phyloP scores from a whole-genome alignment of 768 basidiomycete species.

The Mycena alexandri region DNA sequence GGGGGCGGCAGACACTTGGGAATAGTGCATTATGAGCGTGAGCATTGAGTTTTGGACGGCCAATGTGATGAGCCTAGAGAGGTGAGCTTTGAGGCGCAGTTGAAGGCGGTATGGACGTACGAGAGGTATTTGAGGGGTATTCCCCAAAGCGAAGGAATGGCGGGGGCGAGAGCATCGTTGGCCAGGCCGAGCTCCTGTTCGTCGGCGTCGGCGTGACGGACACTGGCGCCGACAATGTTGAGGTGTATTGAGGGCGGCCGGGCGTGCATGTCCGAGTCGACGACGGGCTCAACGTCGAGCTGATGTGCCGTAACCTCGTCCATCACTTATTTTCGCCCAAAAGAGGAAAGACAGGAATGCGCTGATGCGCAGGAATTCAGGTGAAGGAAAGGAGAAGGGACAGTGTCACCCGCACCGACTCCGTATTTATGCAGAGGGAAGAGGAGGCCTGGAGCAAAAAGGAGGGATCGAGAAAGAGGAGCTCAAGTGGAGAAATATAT shows the following conservation, averaged over 20 bases:
- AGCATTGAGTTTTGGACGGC: slow-evolving; percentile 93
- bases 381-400: too few species aligned
- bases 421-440: too few species aligned
- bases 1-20: slow-evolving; percentile 83
- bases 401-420: too few species aligned
- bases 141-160: slow-evolving; percentile 72
- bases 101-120: slow-evolving; percentile 56
- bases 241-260: slow-evolving; percentile 45
- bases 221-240: slow-evolving; percentile 45
- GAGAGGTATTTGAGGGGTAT: slow-evolving; percentile 86
- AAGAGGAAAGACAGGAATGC: too few species aligned
- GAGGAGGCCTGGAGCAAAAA: too few species aligned
- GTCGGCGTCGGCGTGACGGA: slow-evolving; percentile 46
- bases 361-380: too few species aligned
- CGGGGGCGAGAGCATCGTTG: slow-evolving; percentile 48
- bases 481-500: neutral
- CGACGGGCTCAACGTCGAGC: neutral
- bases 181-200: slow-evolving; percentile 59
- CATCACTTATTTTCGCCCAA: neutral
- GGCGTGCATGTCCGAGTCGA: slow-evolving; percentile 39
- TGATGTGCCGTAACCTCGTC: neutral
- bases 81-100: neutral
- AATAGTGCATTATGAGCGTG: slow-evolving; percentile 97
- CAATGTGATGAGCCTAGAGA: slow-evolving; percentile 77
- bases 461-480: too few species aligned